These are phyloP conservation scores for Trametes meyenii DNA, from an alignment of 768 basidiomycete species.

Conservation along the genomic window DNA sequence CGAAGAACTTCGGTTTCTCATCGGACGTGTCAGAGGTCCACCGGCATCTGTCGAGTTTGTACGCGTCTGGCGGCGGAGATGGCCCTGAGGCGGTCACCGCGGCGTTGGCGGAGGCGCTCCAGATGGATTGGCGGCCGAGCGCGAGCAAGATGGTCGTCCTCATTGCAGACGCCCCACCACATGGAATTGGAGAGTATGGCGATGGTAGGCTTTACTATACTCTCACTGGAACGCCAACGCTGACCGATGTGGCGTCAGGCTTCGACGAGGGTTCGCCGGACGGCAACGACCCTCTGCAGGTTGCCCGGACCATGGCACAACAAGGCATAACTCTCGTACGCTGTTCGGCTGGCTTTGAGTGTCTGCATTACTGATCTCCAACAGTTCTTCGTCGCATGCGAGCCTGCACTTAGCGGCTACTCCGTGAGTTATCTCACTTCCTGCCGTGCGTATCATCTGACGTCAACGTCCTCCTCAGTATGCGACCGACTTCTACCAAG, in stretches of 20 bases:
- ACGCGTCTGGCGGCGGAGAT: slow-evolving; percentile 91
- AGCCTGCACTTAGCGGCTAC: slow-evolving; percentile 92
- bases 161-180: slow-evolving; percentile 96
- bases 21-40: slow-evolving; percentile 89
- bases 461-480: slow-evolving; percentile 48
- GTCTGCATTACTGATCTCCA: slow-evolving; percentile 8
- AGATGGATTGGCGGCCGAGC: slow-evolving; percentile 87
- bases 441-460: slow-evolving; percentile 15
- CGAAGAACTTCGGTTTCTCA: slow-evolving; percentile 93
- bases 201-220: slow-evolving; percentile 62
- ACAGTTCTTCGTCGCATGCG: slow-evolving; percentile 99
- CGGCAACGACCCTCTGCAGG: slow-evolving; percentile 85
- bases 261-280: slow-evolving; percentile 95
- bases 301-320: slow-evolving; percentile 88
- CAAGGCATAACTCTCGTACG: slow-evolving; percentile 88
- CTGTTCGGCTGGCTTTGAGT: slow-evolving; percentile 1
- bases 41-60: slow-evolving; percentile 77
- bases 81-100: slow-evolving; percentile 98
- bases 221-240: background rate
- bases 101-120: slow-evolving; percentile 81
- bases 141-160: slow-evolving; percentile 96
- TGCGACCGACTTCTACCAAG: slow-evolving; percentile 94
- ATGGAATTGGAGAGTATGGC: slow-evolving; percentile 96
- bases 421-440: slow-evolving; percentile 53
- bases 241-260: slow-evolving; percentile 46